Evolutionary conservation across 371 early-diverging fungal genomes (phyloP), one percentile per base, ranked within the genome.

Genomic region (Mortierella sp.): DNA sequence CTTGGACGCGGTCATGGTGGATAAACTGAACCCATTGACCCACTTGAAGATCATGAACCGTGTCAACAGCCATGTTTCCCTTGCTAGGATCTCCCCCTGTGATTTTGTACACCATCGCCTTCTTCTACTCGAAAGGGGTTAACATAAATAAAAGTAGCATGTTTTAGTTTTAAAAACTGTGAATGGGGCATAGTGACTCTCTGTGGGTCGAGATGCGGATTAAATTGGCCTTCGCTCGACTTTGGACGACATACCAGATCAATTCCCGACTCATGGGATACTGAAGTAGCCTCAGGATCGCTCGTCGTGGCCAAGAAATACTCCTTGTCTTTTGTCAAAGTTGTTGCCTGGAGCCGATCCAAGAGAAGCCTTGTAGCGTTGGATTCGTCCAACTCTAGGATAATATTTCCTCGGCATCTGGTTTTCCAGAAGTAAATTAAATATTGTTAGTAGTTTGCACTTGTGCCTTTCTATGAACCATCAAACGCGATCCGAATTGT

Each of bases 21-120:
- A 68, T 83, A 80, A 89, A 88, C 80, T 88, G 89, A 1, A 89
- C 88, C 58, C 74, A 73, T 63, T 90, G 90, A 3, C 92, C 92
- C 0, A 82, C 83, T 64, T 84, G 70, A 23, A 93, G 80, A 70
- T 92, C 92, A 25, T 74, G 81, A 0, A 86, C 86, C 3, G 91
- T 90, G 64, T 94, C 92, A 6, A 94, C 75, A 0, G 94, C 89
- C 85, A 94, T 86, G 37, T 90, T 91, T 1, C 93, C 94, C 58
- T 88, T 88, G 7, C 88, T 81, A n/a, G 91, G 91, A 81, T 94
- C 93, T 1, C 94, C 94, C 57, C 93, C 90, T 37, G 88, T 89
- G 55, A 94, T 85, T 44, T 85, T 82, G 62, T 86, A 87, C 7
- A 94, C 88, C 3, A 83, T 83, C 62, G 86, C 76, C 57, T 81